Conservation (phyloP, 2,329 filamentous ascomycete genomes). For the Talaromyces sp. region DNA sequence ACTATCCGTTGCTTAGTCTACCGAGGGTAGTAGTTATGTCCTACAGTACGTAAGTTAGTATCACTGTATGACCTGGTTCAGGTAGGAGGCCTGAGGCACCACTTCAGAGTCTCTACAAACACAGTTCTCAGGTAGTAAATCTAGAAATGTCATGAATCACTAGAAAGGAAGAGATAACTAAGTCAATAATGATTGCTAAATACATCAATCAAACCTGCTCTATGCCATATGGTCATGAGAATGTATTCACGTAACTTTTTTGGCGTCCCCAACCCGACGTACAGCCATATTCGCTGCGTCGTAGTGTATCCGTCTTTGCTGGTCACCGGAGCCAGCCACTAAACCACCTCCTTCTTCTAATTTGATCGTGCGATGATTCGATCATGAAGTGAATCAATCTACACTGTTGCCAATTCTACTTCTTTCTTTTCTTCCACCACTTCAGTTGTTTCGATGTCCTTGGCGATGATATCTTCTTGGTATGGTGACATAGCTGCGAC, state of each 20-base stretch:
- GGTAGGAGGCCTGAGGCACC: too few species aligned
- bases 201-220: background rate
- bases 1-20: background rate
- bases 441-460: background rate
- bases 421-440: background rate
- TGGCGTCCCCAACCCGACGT: background rate
- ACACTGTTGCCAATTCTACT: background rate
- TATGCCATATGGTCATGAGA: background rate
- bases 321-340: conserved; percentile 16
- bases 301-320: conserved; percentile 3
- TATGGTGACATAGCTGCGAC: background rate
- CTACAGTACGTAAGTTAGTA: too few species aligned
- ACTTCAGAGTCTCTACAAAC: too few species aligned
- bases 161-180: background rate
- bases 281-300: background rate
- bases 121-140: too few species aligned
- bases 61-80: too few species aligned
- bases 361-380: background rate
- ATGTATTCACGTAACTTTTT: background rate
- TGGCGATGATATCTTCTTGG: background rate
- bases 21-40: too few species aligned
- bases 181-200: background rate
- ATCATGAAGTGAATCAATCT: background rate
- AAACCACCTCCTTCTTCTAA: background rate
- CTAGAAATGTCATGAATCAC: background rate